Conservation (phyloP, 352 stramenopile genomes). For the Phytophthora megakarya region DNA sequence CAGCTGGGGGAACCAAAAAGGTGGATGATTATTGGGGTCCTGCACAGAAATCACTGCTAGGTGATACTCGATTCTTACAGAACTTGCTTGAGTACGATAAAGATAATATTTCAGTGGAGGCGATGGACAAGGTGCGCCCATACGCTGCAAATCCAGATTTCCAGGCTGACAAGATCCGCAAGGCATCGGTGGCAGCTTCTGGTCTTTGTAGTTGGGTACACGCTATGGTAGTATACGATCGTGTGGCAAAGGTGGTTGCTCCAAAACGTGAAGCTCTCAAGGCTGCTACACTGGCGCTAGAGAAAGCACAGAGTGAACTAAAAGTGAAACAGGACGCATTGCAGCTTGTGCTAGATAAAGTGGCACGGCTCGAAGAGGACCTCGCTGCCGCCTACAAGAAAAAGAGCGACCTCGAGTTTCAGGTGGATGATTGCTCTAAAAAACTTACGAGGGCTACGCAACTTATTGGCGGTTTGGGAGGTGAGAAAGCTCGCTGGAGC, state of each 20-base stretch:
- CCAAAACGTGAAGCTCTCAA: slow-evolving; percentile 94
- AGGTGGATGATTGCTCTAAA: slow-evolving; percentile 93
- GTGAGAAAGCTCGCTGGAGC: slow-evolving; percentile 93
- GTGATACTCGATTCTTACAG: slow-evolving; percentile 92
- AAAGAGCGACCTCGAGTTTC: slow-evolving; percentile 89
- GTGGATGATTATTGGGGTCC: slow-evolving; percentile 95
- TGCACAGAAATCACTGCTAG: slow-evolving; percentile 93
- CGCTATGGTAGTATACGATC: slow-evolving; percentile 96
- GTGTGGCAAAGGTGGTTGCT: slow-evolving; percentile 92
- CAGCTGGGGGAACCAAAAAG: slow-evolving; percentile 90
- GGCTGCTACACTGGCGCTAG: slow-evolving; percentile 85
- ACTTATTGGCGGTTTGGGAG: slow-evolving; percentile 93
- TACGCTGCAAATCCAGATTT: slow-evolving; percentile 92
- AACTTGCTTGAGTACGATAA: slow-evolving; percentile 96
- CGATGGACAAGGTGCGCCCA: slow-evolving; percentile 90
- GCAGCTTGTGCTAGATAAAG: slow-evolving; percentile 92
- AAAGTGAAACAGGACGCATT: slow-evolving; percentile 91
- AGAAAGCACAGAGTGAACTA: slow-evolving; percentile 85
- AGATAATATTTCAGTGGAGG: slow-evolving; percentile 92
- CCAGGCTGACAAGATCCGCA: slow-evolving; percentile 93
- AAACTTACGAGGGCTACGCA: slow-evolving; percentile 93
- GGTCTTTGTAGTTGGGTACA: slow-evolving; percentile 96
- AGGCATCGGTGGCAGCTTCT: slow-evolving; percentile 93
- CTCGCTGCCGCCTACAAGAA: slow-evolving; percentile 92
- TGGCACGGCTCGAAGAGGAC: slow-evolving; percentile 88